Evolutionary conservation across 2,329 filamentous ascomycete species (phyloP).

Genomic region (Botryotinia narcissicola): DNA sequence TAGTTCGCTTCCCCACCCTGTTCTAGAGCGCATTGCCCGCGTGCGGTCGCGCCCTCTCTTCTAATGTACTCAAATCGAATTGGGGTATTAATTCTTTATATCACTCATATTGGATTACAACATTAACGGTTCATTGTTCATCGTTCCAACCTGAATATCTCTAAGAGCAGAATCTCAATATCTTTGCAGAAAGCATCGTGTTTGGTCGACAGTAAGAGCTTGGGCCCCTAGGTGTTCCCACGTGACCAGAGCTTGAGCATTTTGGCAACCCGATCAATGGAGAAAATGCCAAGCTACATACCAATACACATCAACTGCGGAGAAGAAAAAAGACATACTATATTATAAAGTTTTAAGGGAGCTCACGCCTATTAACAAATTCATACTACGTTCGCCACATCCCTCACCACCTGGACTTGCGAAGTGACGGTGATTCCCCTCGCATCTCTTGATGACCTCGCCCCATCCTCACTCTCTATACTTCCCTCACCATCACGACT

Average conservation of each 20-base stretch:
- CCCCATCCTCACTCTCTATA: background rate
- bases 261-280: background rate
- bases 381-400: background rate
- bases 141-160: background rate
- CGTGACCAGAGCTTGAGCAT: background rate
- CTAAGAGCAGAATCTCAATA: background rate
- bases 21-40: background rate
- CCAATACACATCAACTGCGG: background rate
- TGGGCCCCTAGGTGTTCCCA: background rate
- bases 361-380: background rate
- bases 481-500: conserved; percentile 3
- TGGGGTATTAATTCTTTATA: background rate
- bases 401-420: conserved; percentile 3
- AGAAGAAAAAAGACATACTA: background rate
- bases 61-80: background rate
- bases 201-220: background rate
- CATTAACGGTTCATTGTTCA: background rate
- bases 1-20: background rate
- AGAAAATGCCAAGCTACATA: background rate
- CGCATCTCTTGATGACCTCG: background rate
- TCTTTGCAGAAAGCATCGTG: background rate
- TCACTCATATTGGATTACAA: background rate
- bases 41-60: background rate
- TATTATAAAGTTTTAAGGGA: background rate
- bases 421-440: conserved; percentile 11